Conservation (phyloP, 106 monocot genomes). For the Phalaenopsis aphrodite region DNA sequence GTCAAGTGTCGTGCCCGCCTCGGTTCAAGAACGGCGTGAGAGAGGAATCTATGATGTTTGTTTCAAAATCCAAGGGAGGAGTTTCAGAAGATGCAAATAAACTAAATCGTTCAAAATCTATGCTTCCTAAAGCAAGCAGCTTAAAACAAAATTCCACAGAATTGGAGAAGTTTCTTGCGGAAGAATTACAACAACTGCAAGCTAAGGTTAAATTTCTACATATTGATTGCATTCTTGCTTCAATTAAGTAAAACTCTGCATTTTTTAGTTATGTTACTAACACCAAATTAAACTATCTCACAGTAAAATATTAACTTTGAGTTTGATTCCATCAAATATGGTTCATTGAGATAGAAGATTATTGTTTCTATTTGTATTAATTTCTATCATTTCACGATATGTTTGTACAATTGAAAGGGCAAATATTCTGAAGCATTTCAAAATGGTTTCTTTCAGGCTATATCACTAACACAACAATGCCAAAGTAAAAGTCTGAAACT, state of each 20-base stretch:
- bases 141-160: constrained; percentile 22
- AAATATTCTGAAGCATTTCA: neutral
- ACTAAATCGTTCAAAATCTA: neutral
- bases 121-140: constrained; percentile 12
- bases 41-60: constrained; percentile 8
- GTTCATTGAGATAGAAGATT: neutral
- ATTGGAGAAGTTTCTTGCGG: constrained; percentile 29
- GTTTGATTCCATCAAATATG: neutral
- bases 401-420: neutral
- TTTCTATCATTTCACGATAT: neutral
- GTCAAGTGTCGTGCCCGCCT: constrained; percentile 62
- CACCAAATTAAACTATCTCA: neutral
- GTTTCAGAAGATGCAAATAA: constrained; percentile 3
- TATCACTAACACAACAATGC: constrained; percentile 40
- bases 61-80: constrained; percentile 11
- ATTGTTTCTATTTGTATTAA: neutral
- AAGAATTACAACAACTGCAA: constrained; percentile 24
- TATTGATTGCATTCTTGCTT: neutral
- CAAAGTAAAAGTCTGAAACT: constrained; percentile 44
- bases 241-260: neutral
- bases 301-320: neutral
- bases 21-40: constrained; percentile 23
- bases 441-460: constrained; percentile 25
- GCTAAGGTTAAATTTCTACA: constrained; percentile 19
- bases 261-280: neutral